These are phyloP conservation scores for Chlamydomonas sp. DNA, from an alignment of 139 green algal genomes.

Conservation along the genomic window DNA sequence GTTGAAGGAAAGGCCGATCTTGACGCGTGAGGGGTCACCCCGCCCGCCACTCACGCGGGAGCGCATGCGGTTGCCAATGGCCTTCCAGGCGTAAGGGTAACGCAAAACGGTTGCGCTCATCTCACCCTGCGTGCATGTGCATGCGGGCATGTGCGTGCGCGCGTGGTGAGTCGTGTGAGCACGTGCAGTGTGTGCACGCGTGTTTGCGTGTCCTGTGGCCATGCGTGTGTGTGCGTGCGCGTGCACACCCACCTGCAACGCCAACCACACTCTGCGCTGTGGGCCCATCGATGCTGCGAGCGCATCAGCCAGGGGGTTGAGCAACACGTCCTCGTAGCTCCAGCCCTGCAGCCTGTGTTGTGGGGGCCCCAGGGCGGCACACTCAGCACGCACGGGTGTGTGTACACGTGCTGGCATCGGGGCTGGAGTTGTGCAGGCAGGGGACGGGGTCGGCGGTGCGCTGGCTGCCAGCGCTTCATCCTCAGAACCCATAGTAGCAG, in stretches of 20 bases:
- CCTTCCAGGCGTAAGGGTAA: conserved; percentile 22
- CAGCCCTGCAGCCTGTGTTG: conserved; percentile 24
- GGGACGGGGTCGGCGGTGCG: too few relatives aligned
- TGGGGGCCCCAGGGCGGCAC: too few relatives aligned
- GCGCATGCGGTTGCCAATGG: conserved; percentile 16
- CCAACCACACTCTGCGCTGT: conserved; percentile 18
- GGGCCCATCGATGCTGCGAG: conserved; percentile 11
- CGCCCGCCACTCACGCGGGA: neutral
- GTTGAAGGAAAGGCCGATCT: conserved; percentile 23
- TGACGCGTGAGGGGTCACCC: neutral
- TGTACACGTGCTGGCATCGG: too few relatives aligned
- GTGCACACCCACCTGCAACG: conserved; percentile 12
- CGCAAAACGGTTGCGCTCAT: conserved; percentile 42
- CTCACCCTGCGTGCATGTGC: conserved; percentile 31
- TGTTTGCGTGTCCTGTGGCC: neutral
- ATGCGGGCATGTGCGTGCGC: neutral
- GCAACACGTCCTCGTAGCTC: conserved; percentile 37
- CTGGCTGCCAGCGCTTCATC: too few relatives aligned
- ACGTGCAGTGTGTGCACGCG: neutral
- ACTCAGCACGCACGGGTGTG: neutral
- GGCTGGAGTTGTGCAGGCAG: too few relatives aligned
- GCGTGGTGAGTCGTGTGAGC: neutral
- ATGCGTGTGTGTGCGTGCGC: neutral
- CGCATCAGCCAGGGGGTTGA: conserved; percentile 34
- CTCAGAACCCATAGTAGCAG: too few relatives aligned